Conservation (phyloP, 1,284 basidiomycete genomes). For the Moesziomyces sp. region DNA sequence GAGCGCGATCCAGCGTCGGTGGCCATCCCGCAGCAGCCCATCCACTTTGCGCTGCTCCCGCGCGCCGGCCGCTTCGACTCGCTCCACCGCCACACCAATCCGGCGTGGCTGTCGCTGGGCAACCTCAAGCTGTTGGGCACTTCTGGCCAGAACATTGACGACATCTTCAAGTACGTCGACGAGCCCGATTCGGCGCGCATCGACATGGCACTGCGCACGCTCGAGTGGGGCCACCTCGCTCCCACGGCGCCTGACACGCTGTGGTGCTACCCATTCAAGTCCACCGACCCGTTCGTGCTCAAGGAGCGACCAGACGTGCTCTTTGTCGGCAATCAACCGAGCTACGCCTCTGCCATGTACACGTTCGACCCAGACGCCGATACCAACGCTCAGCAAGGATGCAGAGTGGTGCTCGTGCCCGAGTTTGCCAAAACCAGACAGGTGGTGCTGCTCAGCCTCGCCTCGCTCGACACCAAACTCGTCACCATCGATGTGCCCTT, state of each 20-base stretch:
- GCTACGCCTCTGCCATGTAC: constrained; percentile 71
- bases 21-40: constrained; percentile 90
- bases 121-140: constrained; percentile 77
- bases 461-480: constrained; percentile 72
- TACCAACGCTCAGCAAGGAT: constrained; percentile 67
- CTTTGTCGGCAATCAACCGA: constrained; percentile 88
- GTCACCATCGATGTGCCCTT: constrained; percentile 48
- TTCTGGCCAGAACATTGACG: constrained; percentile 91
- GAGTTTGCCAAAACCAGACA: constrained; percentile 77
- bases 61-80: constrained; percentile 72
- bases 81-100: constrained; percentile 87
- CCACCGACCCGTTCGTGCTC: constrained; percentile 89
- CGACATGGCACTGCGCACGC: constrained; percentile 79
- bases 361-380: constrained; percentile 37
- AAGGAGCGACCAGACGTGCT: constrained; percentile 86
- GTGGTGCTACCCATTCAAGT: constrained; percentile 94
- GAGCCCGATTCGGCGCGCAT: constrained; percentile 69
- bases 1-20: constrained; percentile 85
- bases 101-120: constrained; percentile 79
- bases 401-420: constrained; percentile 84
- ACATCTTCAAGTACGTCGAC: constrained; percentile 89
- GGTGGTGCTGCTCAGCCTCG: constrained; percentile 75
- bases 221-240: constrained; percentile 94
- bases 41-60: constrained; percentile 91
- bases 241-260: constrained; percentile 98